A percentile compares a stretch with the other conserved stretches of the same genome.
phyloP scores from a whole-genome alignment of 2,329 filamentous ascomycete genomes.

The Rutstroemia sp. region DNA sequence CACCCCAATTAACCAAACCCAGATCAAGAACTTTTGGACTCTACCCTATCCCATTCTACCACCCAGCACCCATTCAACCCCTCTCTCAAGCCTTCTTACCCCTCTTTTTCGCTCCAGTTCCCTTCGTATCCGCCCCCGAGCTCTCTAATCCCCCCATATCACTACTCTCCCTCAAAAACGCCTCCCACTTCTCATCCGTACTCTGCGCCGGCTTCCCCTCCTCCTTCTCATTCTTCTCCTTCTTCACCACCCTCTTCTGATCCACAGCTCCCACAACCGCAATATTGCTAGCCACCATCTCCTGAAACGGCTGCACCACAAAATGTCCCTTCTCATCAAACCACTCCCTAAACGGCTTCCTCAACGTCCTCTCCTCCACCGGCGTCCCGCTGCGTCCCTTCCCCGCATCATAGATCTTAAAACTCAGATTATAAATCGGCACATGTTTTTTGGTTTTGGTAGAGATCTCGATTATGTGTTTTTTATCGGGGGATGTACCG shows the following conservation, averaged over 20 bases:
- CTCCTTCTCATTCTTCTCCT: slow-evolving; percentile 12
- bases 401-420: slow-evolving; percentile 40
- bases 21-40: too few relatives aligned
- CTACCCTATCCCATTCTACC: too few relatives aligned
- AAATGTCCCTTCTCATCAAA: slow-evolving; percentile 69
- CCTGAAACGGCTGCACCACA: slow-evolving; percentile 69
- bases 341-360: slow-evolving; percentile 64
- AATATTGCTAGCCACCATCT: slow-evolving; percentile 63
- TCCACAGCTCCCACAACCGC: slow-evolving; percentile 60
- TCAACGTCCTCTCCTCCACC: slow-evolving; percentile 38
- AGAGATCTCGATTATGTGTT: slow-evolving; percentile 66
- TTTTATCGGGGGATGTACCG: slow-evolving; percentile 48
- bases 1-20: too few relatives aligned
- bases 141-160: slow-evolving; percentile 12
- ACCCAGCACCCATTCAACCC: neutral
- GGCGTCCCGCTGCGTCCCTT: slow-evolving; percentile 11
- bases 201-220: slow-evolving; percentile 12
- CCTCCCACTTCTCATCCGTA: slow-evolving; percentile 28
- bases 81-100: slow-evolving; percentile 23
- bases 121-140: slow-evolving; percentile 11
- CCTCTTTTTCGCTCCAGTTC: slow-evolving; percentile 21
- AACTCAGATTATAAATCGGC: slow-evolving; percentile 69
- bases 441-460: slow-evolving; percentile 71
- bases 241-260: slow-evolving; percentile 43
- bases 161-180: slow-evolving; percentile 25